A percentile compares a stretch with the other conserved stretches of the same genome.
Conservation (phyloP, 192 early-diverging fungal species). For the Paraglomus brasilianum region DNA sequence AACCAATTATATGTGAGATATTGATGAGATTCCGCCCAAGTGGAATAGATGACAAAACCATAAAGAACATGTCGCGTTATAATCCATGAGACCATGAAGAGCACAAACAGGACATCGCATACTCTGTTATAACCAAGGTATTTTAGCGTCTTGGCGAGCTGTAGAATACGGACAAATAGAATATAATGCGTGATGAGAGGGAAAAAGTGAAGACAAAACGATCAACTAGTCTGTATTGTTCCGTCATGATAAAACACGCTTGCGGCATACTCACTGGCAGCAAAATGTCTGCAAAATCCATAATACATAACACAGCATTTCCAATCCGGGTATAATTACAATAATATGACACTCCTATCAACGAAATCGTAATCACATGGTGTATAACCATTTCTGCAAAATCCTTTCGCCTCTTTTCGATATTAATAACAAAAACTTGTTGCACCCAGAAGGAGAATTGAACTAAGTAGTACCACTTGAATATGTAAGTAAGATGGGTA, state of each 20-base stretch:
- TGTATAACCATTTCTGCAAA: slow-evolving; percentile 69
- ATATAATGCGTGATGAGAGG: background rate
- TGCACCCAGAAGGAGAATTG: slow-evolving; percentile 81
- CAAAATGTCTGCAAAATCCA: slow-evolving; percentile 81
- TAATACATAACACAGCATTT: slow-evolving; percentile 72
- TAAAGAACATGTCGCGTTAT: slow-evolving; percentile 72
- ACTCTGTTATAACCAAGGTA: slow-evolving; percentile 60
- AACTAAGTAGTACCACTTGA: slow-evolving; percentile 74
- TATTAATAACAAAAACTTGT: slow-evolving; percentile 71
- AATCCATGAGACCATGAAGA: slow-evolving; percentile 77
- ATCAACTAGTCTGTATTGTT: background rate
- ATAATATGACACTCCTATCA: slow-evolving; percentile 65
- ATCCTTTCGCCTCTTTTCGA: slow-evolving; percentile 75
- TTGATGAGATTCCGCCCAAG: slow-evolving; percentile 47
- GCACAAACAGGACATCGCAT: slow-evolving; percentile 70
- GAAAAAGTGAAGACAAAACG: background rate
- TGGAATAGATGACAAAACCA: slow-evolving; percentile 63
- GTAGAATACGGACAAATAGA: background rate
- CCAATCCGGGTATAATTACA: slow-evolving; percentile 75
- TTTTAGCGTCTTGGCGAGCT: slow-evolving; percentile 78
- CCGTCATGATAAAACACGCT: background rate
- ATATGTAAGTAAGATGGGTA: slow-evolving; percentile 44
- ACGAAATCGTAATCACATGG: slow-evolving; percentile 71
- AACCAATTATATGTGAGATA: slow-evolving; percentile 59
- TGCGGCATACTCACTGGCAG: slow-evolving; percentile 51